Conservation (phyloP, 2,329 filamentous ascomycete genomes). For the Pseudocercospora fijiensis region DNA sequence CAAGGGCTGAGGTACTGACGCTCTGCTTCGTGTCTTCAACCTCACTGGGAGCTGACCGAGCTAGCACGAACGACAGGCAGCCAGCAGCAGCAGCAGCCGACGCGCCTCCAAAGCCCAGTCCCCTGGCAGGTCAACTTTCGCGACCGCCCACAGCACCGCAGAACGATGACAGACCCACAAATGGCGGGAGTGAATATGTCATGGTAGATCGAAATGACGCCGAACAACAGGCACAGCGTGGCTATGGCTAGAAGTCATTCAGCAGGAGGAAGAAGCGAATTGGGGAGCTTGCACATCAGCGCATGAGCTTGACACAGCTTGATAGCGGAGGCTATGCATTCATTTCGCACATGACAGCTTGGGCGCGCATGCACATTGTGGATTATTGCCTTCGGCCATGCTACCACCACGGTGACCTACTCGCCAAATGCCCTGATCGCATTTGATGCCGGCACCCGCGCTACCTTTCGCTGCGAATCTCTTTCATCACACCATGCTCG, state of each 20-base stretch:
- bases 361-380: not conserved
- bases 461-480: not conserved
- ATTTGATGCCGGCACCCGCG: not conserved
- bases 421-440: too few relatives aligned
- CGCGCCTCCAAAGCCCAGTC: conserved; percentile 20
- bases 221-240: conserved; percentile 22
- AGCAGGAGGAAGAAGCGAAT: conserved; percentile 1
- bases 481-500: not conserved
- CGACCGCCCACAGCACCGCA: conserved; percentile 30
- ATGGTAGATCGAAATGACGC: conserved; percentile 34
- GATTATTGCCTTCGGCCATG: not conserved
- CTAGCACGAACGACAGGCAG: conserved; percentile 8
- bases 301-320: not conserved
- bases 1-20: conserved; percentile 4
- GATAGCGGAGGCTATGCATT: not conserved
- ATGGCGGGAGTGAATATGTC: conserved; percentile 34
- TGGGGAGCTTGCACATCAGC: conserved; percentile 10
- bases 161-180: conserved; percentile 28
- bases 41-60: conserved; percentile 19
- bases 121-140: conserved; percentile 31
- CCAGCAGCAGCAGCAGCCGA: conserved; percentile 21
- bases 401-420: not conserved
- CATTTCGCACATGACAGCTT: not conserved
- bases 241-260: conserved; percentile 22
- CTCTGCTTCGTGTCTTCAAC: conserved; percentile 6